Evolutionary conservation across 306 rosid species (phyloP), one percentile per base, ranked within the genome.

Genomic region (Gillenia trifoliata): DNA sequence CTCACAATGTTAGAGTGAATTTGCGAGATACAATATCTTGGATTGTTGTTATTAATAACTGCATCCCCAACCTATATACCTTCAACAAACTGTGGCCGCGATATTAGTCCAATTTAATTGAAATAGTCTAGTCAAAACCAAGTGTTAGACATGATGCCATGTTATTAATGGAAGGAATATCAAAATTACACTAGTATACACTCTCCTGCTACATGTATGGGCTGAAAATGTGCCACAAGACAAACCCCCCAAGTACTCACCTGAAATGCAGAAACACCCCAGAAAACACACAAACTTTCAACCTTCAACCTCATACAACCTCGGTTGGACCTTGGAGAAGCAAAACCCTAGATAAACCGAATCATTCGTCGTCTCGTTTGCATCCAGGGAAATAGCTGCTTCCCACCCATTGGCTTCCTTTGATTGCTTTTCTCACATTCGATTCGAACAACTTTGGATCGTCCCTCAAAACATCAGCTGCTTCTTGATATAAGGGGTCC

Each of bases 401-500:
- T 11, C 83, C 79, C 9, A 85, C 68, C 66, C 55, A 57, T 45
- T 68, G 54, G 9, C 78, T 75, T 45, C 85, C 88, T 11, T 80
- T 56, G 69, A 85, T 81, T n/a, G 83, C 81, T 43, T 72, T 72
- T 75, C 76, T 69, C 75, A 81, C 88, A 23, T 85, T 85, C 9
- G 74, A 55, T 72, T 47, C 83, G 28, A 85, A 81, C 74, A 40
- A 1, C 50, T 75, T 52, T 2, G 85, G 83, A 68, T 72, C 26
- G 55, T 84, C 88, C 25, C 85, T 78, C 57, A 85, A 71, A 54
- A 81, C 81, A 12, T 74, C 81, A 17, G 88, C 88, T 1, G 83
- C 88, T 7, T 81, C 88, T 9, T 75, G 81, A 74, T 77, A 81
- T 31, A 85, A 75, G 25, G 81, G 85, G 40, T 78, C 83, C 49